Base-by-base conservation (phyloP, 768 basidiomycete genomes). In the Leccinum arenicola region DNA sequence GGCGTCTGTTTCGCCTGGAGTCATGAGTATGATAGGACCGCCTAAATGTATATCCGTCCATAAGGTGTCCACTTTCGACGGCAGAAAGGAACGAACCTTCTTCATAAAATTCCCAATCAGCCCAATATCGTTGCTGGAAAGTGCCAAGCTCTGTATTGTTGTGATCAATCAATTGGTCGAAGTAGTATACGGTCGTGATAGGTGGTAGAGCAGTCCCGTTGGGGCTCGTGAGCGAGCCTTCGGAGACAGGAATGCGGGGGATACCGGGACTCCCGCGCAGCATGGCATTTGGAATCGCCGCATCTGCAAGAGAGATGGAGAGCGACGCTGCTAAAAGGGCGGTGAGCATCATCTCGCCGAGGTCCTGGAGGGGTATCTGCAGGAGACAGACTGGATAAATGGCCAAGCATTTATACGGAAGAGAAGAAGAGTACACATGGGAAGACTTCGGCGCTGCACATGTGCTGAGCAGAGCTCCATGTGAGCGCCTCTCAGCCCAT, bases 81-180 rank as follows among this genome's bases (percentile, higher is more conserved):
- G 21, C 33, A 60, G 45, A 23, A 6, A 29, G 2, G 19, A 17
- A 40, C 31, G 43, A 58, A 80, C 83, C 83, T 40, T 9, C 8
- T 40, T 85, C 76, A 63, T 89, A 89, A 64, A 77, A 87, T 68
- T 89, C 85, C 70, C 77, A 87, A 31, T 83, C 83, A 58, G 82
- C 78, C 87, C 87, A 90, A 72, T 80, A 90, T 35, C 89, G 81
- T 72, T 90, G 89, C 68, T 84, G 77, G 73, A 91, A 91, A 14
- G 87, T 90, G n/a, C 89, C 89, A 25, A 83, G 74, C 21, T 77
- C 74, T 15, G 86, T 83, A 61, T 83, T 73, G 36, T 68, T 77
- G 67, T 83, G 83, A 64, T 84, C 81, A 54, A 70, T 73, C 36
- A 73, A 48, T 51, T 74, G 73, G 52, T 74, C 55, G 31, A 75